Base-by-base conservation (phyloP, 805 yeast genomes). In the Brettanomyces custersianus region DNA sequence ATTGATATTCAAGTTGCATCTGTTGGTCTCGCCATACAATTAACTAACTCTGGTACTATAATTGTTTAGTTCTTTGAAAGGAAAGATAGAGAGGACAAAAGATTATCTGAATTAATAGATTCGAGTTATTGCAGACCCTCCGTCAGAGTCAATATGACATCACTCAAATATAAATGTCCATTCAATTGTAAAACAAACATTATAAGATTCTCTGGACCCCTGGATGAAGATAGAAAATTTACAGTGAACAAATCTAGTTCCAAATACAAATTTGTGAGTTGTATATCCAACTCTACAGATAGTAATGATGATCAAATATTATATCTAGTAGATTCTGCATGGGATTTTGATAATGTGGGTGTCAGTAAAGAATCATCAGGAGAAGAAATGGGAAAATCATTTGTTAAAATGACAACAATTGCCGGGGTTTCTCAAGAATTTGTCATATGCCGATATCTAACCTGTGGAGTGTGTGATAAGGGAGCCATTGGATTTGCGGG, bases 321-420 rank as follows among this genome's bases (percentile, higher is more conserved):
- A 47, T 61, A 66, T 29, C 47, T 60, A 20, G 59, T 79, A 2
- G 48, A 57, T 2, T 84, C 80, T 47, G 74, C 77, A 36, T 82
- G 92, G 92, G 82, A 74, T 43, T 82, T 82, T 46, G 88, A 82
- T 43, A 82, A 82, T 47, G 71, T 82, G 31, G 88, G 86, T 1
- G 90, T 82, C 3, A 79, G 87, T 2, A 67, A 67, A 33, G 36
- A 34, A 3, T 20, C 18, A 18, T 13, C 19, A 9, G 22, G 31
- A 6, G 28, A 36, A n/a, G 20, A 36, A 13, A 38, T 37, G 25
- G 17, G 31, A 19, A 33, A 33, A 18, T 8, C 13, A 29, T 20
- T 29, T 8, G 20, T 16, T 18, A 8, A 31, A 15, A 18, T 16
- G 42, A 4, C 44, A 42, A n/a, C 18, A 31, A 9, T 41, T 36